Percentiles rank a stretch among this genome's conserved stretches.
Evolutionary conservation across 306 rosid genomes (phyloP).

Genomic region (Abrus precatorius): DNA sequence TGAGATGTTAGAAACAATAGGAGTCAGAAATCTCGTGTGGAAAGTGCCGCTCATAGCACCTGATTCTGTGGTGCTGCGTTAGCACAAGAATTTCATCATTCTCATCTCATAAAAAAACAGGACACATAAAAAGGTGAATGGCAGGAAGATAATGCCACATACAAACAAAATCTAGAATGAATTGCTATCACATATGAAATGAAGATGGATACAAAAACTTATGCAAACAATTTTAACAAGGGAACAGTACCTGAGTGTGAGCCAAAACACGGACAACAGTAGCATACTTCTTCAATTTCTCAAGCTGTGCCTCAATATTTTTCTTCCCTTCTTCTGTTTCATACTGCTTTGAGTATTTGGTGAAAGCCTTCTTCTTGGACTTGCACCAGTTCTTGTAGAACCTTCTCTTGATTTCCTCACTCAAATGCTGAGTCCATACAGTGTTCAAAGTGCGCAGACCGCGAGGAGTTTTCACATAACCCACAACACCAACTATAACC

Average conservation of each 20-base stretch:
- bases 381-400: constrained; percentile 92
- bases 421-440: constrained; percentile 91
- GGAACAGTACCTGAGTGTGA: constrained; percentile 74
- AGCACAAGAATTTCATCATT: constrained; percentile 53
- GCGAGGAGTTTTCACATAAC: constrained; percentile 85
- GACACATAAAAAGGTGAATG: no score
- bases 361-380: constrained; percentile 92
- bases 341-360: constrained; percentile 74
- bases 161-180: neutral
- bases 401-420: constrained; percentile 81
- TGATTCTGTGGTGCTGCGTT: constrained; percentile 41
- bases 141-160: neutral
- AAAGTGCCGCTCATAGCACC: constrained; percentile 59
- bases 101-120: constrained; percentile 13
- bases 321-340: constrained; percentile 87
- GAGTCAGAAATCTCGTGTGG: constrained; percentile 70
- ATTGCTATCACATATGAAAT: neutral
- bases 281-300: constrained; percentile 77
- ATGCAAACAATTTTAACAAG: neutral
- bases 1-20: neutral
- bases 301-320: constrained; percentile 67
- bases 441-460: constrained; percentile 87
- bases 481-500: constrained; percentile 89
- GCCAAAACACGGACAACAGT: constrained; percentile 84
- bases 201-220: neutral